Conservation (phyloP, 192 early-diverging fungal species). For the Coemansia sp. region DNA sequence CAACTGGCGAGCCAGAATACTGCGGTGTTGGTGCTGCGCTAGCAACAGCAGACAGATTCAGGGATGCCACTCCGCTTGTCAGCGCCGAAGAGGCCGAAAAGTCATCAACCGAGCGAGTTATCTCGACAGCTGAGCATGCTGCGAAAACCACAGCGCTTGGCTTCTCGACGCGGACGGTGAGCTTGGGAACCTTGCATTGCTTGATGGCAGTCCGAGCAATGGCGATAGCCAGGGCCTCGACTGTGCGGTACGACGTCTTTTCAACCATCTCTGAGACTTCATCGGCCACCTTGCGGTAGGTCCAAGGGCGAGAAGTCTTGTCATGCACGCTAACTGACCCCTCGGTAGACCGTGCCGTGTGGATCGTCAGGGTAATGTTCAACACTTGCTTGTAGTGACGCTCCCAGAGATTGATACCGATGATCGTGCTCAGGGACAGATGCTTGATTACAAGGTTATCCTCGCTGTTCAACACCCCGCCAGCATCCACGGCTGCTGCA, state of each 20-base stretch:
- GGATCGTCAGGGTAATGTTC: conserved; percentile 66
- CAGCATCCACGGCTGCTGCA: conserved; percentile 26
- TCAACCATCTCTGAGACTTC: conserved; percentile 81
- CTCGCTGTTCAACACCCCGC: conserved; percentile 50
- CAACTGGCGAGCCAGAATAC: conserved; percentile 18
- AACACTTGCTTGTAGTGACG: conserved; percentile 90
- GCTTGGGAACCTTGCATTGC: conserved; percentile 82
- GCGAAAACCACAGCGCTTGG: conserved; percentile 94
- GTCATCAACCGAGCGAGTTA: conserved; percentile 69
- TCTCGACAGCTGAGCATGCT: conserved; percentile 83
- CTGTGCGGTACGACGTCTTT: conserved; percentile 83
- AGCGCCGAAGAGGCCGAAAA: conserved; percentile 26
- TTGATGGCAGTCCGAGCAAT: conserved; percentile 75
- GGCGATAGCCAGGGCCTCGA: conserved; percentile 89
- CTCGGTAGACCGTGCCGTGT: conserved; percentile 17
- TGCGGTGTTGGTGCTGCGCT: conserved; percentile 14
- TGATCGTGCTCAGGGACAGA: conserved; percentile 77
- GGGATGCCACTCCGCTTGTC: conserved; percentile 3
- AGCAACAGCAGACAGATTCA: conserved; percentile 2
- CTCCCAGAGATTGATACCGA: conserved; percentile 97
- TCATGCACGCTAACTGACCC: conserved; percentile 46
- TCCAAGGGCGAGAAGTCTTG: conserved; percentile 70
- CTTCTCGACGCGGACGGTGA: conserved; percentile 90
- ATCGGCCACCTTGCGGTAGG: conserved; percentile 87
- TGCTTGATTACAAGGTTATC: conserved; percentile 86